Evolutionary conservation across 768 basidiomycete species (phyloP), one percentile per base, ranked within the genome.

Genomic region (Lyophyllum shimeji): DNA sequence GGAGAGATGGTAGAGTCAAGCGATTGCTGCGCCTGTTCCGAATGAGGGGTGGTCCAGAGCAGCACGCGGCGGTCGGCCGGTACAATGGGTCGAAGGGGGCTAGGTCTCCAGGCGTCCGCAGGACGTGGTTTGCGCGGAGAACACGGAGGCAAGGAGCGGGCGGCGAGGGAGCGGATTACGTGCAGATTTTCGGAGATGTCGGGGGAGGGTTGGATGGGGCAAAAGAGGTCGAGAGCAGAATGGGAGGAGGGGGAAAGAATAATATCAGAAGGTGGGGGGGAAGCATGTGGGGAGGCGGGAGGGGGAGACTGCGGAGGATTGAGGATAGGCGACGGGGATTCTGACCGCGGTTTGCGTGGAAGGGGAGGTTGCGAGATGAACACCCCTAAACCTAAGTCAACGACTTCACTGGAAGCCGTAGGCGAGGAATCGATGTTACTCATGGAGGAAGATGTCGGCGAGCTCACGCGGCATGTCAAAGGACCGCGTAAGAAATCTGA

Each of bases 21-120:
- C 6, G 42, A 29, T 17, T 39, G 24, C 12, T 51, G n/a, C 1
- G 23, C 23, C 1, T 34, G 24, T 11, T 27, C 2, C 1, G 55
- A 50, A 46, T 56, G 49, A 13, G 55, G 55, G 0, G 50, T 51
- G 2, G 39, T 56, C 55, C 49, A 56, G 8, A 51, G 29, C 12
- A 56, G 13, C 0, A 56, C 17, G 9, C 50, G n/a, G 7, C 42
- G 31, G 21, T 56, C 50, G 1, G 50, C 50, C 0, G 42, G 44
- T 0, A 56, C 55, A 3, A 18, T 0, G 1, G 55, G 55, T 0
- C 31, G 27, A 0, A 51, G 25, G 0, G 49, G 27, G 21, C 25
- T 45, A 15, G 52, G 17, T 13, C 3, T 9, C 11, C 29, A 53
- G 1, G 1, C 3, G 20, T 53, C 46, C 9, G 24, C 52, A 46